Evolutionary conservation across 2,329 filamentous ascomycete genomes (phyloP).

Genomic region (Sporothrix schenckii): DNA sequence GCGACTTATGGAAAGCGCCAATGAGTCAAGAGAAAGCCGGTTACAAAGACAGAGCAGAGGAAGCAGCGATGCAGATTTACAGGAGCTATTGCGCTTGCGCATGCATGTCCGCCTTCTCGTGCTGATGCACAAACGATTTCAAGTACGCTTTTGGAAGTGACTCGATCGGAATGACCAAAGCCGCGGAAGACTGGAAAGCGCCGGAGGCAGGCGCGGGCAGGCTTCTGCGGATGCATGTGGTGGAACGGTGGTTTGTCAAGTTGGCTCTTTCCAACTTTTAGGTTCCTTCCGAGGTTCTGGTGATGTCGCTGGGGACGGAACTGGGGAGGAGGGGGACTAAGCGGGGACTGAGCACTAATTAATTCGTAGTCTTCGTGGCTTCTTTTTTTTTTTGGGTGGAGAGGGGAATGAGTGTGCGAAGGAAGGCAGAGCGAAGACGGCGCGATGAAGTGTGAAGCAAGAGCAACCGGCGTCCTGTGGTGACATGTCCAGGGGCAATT

Average conservation of each 20-base stretch:
- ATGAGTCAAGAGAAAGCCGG: neutral
- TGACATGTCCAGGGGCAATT: neutral
- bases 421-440: neutral
- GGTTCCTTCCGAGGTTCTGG: neutral
- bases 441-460: neutral
- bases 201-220: neutral
- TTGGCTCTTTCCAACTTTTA: neutral
- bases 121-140: neutral
- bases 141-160: constrained; percentile 19
- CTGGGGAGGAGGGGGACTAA: constrained; percentile 1
- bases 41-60: constrained; percentile 3
- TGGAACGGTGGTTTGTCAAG: neutral
- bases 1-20: neutral
- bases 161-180: neutral
- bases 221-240: neutral
- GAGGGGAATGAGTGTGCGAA: neutral
- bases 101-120: neutral
- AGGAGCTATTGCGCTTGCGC: neutral
- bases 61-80: constrained; percentile 7
- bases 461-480: neutral
- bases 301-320: constrained; percentile 12
- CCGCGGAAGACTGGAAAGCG: neutral
- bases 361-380: neutral
- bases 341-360: neutral
- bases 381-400: neutral